A percentile compares a stretch with the other conserved stretches of the same genome.
Conservation (phyloP, 2,329 filamentous ascomycete genomes). For the Aspergillus udagawae region DNA sequence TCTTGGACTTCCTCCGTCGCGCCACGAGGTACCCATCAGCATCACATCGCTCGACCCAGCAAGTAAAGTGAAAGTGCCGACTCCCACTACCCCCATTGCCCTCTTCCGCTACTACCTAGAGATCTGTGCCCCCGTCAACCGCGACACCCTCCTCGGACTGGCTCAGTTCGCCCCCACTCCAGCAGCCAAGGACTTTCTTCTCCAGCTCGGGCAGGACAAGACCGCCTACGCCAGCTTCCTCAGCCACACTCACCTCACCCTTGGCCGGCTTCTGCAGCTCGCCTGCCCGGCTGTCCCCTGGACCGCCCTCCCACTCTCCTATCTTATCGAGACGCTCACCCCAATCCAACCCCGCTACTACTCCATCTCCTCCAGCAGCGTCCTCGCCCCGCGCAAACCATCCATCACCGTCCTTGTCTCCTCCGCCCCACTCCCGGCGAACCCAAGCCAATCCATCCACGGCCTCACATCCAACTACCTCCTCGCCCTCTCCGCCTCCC, state of each 20-base stretch:
- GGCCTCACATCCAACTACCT: conserved; percentile 94
- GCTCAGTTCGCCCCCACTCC: conserved; percentile 80
- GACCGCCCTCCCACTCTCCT: conserved; percentile 77
- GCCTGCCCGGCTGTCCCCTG: conserved; percentile 68
- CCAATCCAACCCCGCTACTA: conserved; percentile 93
- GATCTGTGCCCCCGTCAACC: conserved; percentile 86
- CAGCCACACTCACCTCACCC: conserved; percentile 69
- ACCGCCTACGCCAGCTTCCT: conserved; percentile 80
- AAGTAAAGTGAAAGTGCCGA: conserved; percentile 79
- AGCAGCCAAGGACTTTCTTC: conserved; percentile 73
- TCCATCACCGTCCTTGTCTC: conserved; percentile 90
- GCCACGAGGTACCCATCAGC: conserved; percentile 48
- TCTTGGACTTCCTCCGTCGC: conserved; percentile 9
- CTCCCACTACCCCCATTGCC: conserved; percentile 83
- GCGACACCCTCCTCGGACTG: conserved; percentile 77
- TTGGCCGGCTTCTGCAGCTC: conserved; percentile 42
- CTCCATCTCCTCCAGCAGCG: conserved; percentile 72
- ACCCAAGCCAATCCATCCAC: conserved; percentile 66
- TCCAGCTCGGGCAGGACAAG: conserved; percentile 76
- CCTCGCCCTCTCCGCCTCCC: conserved; percentile 54
- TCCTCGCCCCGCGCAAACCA: conserved; percentile 44
- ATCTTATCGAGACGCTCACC: conserved; percentile 79
- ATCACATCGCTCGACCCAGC: conserved; percentile 57
- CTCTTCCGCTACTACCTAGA: conserved; percentile 88
- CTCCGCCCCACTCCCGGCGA: conserved; percentile 66